Conservation (phyloP, 2,329 filamentous ascomycete species). For the Blumeria hordei region DNA sequence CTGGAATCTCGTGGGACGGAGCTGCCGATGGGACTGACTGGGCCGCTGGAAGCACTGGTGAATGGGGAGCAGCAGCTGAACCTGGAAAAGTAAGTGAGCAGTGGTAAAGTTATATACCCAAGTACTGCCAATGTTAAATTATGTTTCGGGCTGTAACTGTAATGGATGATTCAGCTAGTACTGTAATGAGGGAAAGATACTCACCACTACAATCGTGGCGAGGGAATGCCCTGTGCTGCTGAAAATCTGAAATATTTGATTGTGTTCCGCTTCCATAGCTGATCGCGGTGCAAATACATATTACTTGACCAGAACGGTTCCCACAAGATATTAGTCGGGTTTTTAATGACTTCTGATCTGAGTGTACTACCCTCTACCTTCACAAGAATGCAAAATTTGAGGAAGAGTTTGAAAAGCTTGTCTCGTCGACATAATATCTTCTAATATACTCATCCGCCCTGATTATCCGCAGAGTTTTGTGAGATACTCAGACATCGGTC, state of each 20-base stretch:
- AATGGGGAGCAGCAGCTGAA: slow-evolving; percentile 24
- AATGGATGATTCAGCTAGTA: slow-evolving; percentile 37
- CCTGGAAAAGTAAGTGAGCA: slow-evolving; percentile 20
- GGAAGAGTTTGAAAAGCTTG: too few relatives aligned
- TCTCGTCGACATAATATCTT: too few relatives aligned
- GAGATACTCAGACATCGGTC: too few relatives aligned
- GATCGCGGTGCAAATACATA: too few relatives aligned
- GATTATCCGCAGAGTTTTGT: too few relatives aligned
- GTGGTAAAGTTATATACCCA: slow-evolving; percentile 12
- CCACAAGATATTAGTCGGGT: too few relatives aligned
- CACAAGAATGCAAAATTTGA: too few relatives aligned
- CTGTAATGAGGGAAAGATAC: slow-evolving; percentile 99
- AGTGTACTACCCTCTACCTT: too few relatives aligned
- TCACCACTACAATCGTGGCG: slow-evolving; percentile 24
- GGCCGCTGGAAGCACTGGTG: slow-evolving; percentile 27
- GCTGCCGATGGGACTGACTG: slow-evolving; percentile 33
- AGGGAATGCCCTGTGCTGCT: slow-evolving; percentile 97
- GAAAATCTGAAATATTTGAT: slow-evolving; percentile 60
- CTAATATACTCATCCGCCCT: too few relatives aligned
- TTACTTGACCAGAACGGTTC: too few relatives aligned
- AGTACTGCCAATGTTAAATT: background rate
- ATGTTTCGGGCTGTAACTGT: slow-evolving; percentile 10
- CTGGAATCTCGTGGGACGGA: slow-evolving; percentile 27
- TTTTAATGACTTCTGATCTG: too few relatives aligned
- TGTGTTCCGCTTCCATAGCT: slow-evolving; percentile 21